Evolutionary conservation across 192 early-diverging fungal genomes (phyloP), one percentile per base, ranked within the genome.

Genomic region (Umbelopsis isabellina): DNA sequence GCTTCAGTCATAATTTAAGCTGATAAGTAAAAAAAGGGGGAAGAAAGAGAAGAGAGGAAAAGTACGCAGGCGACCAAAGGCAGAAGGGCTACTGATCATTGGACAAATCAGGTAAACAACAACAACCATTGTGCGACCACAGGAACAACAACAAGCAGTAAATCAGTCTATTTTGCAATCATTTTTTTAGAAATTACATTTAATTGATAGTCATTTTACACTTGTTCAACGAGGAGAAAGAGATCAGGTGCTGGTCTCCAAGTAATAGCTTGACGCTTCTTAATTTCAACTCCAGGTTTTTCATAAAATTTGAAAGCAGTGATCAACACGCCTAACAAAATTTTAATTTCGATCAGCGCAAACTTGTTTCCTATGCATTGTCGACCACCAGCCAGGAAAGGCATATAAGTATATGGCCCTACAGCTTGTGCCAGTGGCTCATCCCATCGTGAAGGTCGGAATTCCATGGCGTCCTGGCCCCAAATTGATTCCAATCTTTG

Each of bases 331-430:
- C 80, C 83, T 22, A 89, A 25, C 7, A 87, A 65, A 47, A 87
- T 73, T 75, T 89, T 89, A 48, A 83, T 75, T 73, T 89, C 87
- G 21, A 83, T 79, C 66, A 83, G 67, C 46, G 86, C 87, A 69
- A 89, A 83, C 69, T 77, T 79, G 53, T 81, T 76, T 16, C 87
- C 87, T 27, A 88, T 87, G 37, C 87, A 88, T 27, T 84, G 83
- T 4, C 84, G 51, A 20, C 78, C 77, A 23, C 87, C 87, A 3
- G 82, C 78, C 41, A 82, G 65, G 58, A 89, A 89, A 0, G 87
- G 85, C 70, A 76, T 73, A 45, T 80, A 80, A 47, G 68, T 61
- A 68, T 83, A 75, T 49, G 75, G 44, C 22, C 69, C 66, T 22
- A 64, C 65, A 25, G 52, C 46, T 2, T 72, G 73, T 65, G 80